Evolutionary conservation across 1,284 basidiomycete genomes (phyloP).

Genomic region (Rhodofomes roseus): DNA sequence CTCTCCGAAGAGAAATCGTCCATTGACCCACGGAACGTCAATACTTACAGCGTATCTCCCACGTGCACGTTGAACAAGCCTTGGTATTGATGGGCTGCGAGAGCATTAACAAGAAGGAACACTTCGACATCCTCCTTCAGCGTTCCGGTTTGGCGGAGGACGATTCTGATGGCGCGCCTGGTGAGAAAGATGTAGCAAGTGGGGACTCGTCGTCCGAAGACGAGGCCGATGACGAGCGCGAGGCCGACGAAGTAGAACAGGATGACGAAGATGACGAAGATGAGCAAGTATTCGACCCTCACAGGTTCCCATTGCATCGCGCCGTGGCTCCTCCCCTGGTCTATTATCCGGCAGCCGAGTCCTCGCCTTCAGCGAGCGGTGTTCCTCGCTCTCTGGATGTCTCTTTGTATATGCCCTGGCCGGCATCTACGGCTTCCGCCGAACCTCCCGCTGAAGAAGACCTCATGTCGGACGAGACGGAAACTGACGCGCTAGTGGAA

Average conservation of each 20-base stretch:
- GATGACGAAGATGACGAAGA: background rate
- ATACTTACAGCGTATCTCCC: constrained; percentile 14
- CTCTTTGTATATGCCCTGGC: constrained; percentile 20
- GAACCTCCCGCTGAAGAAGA: constrained; percentile 20
- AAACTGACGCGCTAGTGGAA: constrained; percentile 37
- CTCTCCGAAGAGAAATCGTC: constrained; percentile 16
- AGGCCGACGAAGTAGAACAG: background rate
- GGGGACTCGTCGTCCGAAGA: background rate
- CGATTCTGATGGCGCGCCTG: constrained; percentile 11
- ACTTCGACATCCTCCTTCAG: constrained; percentile 31
- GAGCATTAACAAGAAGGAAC: constrained; percentile 25
- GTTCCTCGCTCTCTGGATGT: background rate
- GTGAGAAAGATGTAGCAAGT: background rate
- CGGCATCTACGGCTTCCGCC: constrained; percentile 3
- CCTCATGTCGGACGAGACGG: constrained; percentile 36
- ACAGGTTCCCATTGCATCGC: constrained; percentile 15
- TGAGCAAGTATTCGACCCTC: constrained; percentile 12
- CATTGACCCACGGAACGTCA: constrained; percentile 2
- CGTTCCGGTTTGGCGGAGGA: constrained; percentile 13
- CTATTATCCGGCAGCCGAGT: background rate
- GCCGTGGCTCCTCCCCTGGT: constrained; percentile 20
- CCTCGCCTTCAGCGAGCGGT: constrained; percentile 7
- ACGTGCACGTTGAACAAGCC: constrained; percentile 40
- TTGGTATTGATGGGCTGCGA: constrained; percentile 37
- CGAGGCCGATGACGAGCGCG: background rate